Conservation (phyloP, 495 filamentous ascomycete species). For the Neurospora sp. region DNA sequence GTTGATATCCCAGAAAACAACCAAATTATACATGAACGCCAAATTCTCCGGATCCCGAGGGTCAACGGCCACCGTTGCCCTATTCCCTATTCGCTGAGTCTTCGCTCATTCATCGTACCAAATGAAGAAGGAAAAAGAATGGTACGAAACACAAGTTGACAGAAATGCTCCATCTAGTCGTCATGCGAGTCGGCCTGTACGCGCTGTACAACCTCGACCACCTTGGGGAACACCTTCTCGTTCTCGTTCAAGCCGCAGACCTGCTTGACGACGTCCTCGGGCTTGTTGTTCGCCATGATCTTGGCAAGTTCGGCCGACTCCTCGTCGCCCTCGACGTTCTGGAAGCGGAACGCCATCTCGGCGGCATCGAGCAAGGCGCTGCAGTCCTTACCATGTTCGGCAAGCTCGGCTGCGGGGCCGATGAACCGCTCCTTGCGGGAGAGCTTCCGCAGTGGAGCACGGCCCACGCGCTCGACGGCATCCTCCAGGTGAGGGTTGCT, state of each 20-base stretch:
- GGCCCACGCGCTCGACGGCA: constrained; percentile 87
- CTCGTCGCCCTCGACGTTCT: constrained; percentile 79
- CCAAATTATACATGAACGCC: background rate
- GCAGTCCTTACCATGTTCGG: constrained; percentile 62
- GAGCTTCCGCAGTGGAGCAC: constrained; percentile 87
- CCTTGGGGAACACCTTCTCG: constrained; percentile 62
- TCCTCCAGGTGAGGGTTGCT: constrained; percentile 93
- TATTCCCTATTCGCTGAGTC: background rate
- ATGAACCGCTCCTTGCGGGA: constrained; percentile 90
- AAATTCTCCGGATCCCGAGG: background rate
- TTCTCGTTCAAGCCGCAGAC: constrained; percentile 63
- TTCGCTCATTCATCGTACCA: background rate
- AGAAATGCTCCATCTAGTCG: constrained; percentile 6
- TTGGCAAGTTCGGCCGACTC: constrained; percentile 75
- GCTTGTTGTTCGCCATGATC: constrained; percentile 60
- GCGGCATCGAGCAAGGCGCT: constrained; percentile 62
- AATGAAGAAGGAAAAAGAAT: background rate
- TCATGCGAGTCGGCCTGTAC: constrained; percentile 54
- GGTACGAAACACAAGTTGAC: background rate
- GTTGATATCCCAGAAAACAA: background rate
- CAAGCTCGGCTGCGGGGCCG: constrained; percentile 76
- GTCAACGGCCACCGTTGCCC: background rate
- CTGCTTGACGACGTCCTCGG: constrained; percentile 58
- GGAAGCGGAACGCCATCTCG: constrained; percentile 85
- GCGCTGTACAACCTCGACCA: constrained; percentile 64